phyloP scores from a whole-genome alignment of 192 early-diverging fungal genomes.

The Entomortierella beljakovae region DNA sequence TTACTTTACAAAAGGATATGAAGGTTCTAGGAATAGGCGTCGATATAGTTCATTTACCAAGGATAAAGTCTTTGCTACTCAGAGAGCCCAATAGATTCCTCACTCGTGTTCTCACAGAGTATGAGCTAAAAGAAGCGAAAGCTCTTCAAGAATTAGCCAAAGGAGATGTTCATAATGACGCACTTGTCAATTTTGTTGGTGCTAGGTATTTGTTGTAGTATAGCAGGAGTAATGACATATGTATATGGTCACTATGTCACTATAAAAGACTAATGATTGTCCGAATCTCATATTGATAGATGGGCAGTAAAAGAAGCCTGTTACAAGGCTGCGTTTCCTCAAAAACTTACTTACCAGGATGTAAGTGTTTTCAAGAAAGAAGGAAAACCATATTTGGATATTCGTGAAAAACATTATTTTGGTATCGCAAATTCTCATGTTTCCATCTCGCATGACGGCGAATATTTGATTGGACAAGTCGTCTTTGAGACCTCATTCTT shows the following conservation, averaged over 20 bases:
- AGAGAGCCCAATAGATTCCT: constrained; percentile 66
- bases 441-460: constrained; percentile 84
- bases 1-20: background rate
- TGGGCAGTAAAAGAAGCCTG: constrained; percentile 82
- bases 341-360: constrained; percentile 71
- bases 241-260: no score
- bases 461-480: constrained; percentile 77
- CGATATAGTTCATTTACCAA: constrained; percentile 78
- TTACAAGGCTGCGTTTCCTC: constrained; percentile 78
- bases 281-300: constrained; percentile 43
- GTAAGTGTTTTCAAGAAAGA: constrained; percentile 64
- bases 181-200: constrained; percentile 15
- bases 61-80: constrained; percentile 66
- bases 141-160: background rate
- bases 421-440: constrained; percentile 59
- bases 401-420: constrained; percentile 47
- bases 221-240: background rate
- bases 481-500: constrained; percentile 73
- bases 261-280: no score
- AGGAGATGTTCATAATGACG: constrained; percentile 9
- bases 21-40: constrained; percentile 86
- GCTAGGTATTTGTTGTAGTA: constrained; percentile 30
- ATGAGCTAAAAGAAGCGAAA: constrained; percentile 53
- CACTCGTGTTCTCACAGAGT: constrained; percentile 65
- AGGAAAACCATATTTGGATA: constrained; percentile 60